phyloP scores from a whole-genome alignment of 129 eudicot species.

The Flaveria sonorensis region DNA sequence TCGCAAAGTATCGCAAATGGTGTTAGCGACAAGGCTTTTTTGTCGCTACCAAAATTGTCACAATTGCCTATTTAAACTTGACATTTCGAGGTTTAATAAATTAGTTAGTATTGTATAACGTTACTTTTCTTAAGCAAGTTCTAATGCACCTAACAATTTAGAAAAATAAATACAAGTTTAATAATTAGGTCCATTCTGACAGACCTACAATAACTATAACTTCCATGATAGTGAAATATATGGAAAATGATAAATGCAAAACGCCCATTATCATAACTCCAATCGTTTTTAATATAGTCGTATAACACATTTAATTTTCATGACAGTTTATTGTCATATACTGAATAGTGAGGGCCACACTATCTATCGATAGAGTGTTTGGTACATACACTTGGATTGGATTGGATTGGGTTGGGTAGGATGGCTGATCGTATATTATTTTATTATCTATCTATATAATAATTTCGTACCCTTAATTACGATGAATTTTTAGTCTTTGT shows the following conservation, averaged over 20 bases:
- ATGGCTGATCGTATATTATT: too few species aligned
- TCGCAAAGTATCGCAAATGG: too few species aligned
- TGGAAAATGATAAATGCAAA: not conserved
- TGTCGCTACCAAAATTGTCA: too few species aligned
- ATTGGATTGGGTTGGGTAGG: too few species aligned
- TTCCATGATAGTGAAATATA: not conserved
- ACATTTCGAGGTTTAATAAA: too few species aligned
- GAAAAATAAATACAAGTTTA: not conserved
- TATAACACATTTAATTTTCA: not conserved
- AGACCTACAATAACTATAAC: not conserved
- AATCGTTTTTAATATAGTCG: not conserved
- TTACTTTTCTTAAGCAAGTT: not conserved
- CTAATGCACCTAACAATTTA: not conserved
- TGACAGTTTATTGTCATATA: not conserved
- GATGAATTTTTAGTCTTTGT: too few species aligned
- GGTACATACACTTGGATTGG: too few species aligned
- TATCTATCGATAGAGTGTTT: not conserved
- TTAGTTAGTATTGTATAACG: too few species aligned
- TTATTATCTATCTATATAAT: too few species aligned
- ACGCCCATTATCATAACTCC: not conserved
- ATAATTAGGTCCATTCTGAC: not conserved
- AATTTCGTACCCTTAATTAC: too few species aligned
- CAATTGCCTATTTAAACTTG: too few species aligned
- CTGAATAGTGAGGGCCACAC: not conserved
- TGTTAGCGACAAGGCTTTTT: too few species aligned